Evolutionary conservation across 164 flowering plant species (phyloP), one percentile per base, ranked within the genome.

Genomic region (Piper longum): DNA sequence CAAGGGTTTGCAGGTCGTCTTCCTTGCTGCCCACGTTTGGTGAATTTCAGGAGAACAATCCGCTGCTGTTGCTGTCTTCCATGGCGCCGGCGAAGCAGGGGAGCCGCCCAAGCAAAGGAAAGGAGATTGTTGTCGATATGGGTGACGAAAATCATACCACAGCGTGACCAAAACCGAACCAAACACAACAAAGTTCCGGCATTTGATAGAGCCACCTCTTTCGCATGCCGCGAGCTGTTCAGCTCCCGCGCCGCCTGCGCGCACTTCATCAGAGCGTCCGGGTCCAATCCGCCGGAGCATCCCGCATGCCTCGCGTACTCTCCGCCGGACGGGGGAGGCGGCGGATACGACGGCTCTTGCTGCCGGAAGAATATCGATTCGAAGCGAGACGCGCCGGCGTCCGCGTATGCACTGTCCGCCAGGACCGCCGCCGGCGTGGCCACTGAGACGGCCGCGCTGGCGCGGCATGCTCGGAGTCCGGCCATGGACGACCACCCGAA

Each of bases 271-370:
- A 93, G 67, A 7, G 97, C 83, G 71, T 81, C 91, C 0, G 95
- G 97, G 65, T 90, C 97, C 62, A 93, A 90, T 17, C 98, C 97
- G 26, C 89, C 77, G 0, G 98, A 79, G 0, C 84, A 65, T 0
- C 91, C 87, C 65, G 92, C 72, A 39, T 96, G 98, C 48, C 83
- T 69, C 56, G 87, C 85, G 57, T 89, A 87, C 43, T 64, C 54
- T 9, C 51, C 56, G 13, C 59, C 12, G n/a, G 43, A n/a, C 41
- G 73, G 56, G 2, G 61, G 16, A n/a, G 40, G 56, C 5, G 59
- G 14, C 19, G 61, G n/a, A 43, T 4, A 52, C n/a, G 63, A 69
- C 48, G 64, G 70, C 14, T 12, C 52, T 8, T 48, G 52, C 12
- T 12, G 52, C 52, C 52, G 9, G 11, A 14, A 48, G 52, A 48